Evolutionary conservation across 2,329 filamentous ascomycete species (phyloP).

Genomic region (Aspergillus tanneri): DNA sequence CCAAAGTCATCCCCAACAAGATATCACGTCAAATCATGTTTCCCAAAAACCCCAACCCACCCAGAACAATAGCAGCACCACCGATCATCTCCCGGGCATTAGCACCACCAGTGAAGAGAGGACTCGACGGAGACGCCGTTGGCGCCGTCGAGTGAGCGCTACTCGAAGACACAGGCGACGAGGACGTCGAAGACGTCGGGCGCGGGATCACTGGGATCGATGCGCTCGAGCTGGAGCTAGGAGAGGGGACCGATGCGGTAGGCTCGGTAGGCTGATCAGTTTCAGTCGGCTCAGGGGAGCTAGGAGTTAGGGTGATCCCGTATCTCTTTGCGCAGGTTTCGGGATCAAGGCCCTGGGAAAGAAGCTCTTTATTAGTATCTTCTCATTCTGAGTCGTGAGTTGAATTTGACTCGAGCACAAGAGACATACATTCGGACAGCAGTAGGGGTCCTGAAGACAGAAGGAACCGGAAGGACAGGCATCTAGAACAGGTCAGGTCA

Average conservation of each 20-base stretch:
- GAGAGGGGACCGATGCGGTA: neutral
- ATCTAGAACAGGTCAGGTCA: too few species aligned
- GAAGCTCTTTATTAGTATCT: too few species aligned
- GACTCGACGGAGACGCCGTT: neutral
- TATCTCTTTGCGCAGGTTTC: conserved; percentile 3
- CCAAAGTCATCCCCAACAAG: too few species aligned
- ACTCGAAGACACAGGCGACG: neutral
- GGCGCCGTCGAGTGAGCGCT: neutral
- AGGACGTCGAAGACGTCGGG: neutral
- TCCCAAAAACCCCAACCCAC: neutral
- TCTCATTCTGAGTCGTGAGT: too few species aligned
- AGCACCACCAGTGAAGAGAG: conserved; percentile 6
- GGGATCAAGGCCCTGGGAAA: conserved; percentile 4
- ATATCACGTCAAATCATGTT: neutral
- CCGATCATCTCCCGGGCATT: conserved; percentile 7
- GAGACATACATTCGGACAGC: conserved; percentile 9
- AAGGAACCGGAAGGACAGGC: conserved; percentile 9
- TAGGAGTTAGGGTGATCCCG: conserved; percentile 1
- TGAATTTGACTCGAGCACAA: too few species aligned
- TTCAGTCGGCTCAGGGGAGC: neutral
- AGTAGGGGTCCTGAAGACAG: conserved; percentile 10
- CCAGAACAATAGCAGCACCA: conserved; percentile 2
- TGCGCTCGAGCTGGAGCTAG: neutral
- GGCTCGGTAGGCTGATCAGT: neutral
- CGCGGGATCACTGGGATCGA: conserved; percentile 1